phyloP scores from a whole-genome alignment of 148 eudicot genomes.

The Bassia scoparia region DNA sequence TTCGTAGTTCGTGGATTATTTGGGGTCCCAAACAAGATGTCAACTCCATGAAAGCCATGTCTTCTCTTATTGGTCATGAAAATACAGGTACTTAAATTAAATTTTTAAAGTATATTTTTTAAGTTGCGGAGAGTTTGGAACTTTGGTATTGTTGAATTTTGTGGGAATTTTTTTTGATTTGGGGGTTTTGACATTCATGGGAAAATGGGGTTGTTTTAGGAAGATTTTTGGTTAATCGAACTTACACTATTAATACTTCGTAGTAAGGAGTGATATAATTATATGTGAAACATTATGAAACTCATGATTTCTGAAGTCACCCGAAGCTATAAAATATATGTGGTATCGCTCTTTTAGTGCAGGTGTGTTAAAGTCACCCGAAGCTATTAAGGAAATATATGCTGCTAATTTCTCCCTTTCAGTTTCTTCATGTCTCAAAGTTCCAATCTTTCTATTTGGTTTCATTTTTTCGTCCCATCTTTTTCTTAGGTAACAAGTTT shows the following conservation, averaged over 20 bases:
- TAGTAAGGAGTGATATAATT: too few relatives aligned
- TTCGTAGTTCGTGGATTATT: too few relatives aligned
- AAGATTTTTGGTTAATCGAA: too few relatives aligned
- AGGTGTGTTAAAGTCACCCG: too few relatives aligned
- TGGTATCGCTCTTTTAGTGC: too few relatives aligned
- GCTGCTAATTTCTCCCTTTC: neutral
- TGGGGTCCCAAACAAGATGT: conserved; percentile 25
- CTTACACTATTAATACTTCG: too few relatives aligned
- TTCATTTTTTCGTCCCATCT: too few relatives aligned
- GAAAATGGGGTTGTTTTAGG: neutral
- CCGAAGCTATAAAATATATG: too few relatives aligned
- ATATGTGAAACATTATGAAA: too few relatives aligned
- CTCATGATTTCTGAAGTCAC: too few relatives aligned
- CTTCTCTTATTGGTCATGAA: conserved; percentile 18
- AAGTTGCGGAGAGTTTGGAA: neutral
- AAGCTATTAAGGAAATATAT: too few relatives aligned
- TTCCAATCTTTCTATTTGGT: neutral
- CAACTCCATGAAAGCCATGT: conserved; percentile 20
- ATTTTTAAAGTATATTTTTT: neutral
- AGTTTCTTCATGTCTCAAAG: neutral
- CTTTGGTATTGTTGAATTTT: neutral
- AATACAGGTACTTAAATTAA: conserved; percentile 14
- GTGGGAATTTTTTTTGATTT: neutral
- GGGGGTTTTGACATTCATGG: neutral
- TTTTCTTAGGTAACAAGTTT: too few relatives aligned